A percentile compares a stretch with the other conserved stretches of the same genome.
These are phyloP conservation scores for Fusarium sp. DNA, from an alignment of 2,329 filamentous ascomycete genomes.

Conservation along the genomic window DNA sequence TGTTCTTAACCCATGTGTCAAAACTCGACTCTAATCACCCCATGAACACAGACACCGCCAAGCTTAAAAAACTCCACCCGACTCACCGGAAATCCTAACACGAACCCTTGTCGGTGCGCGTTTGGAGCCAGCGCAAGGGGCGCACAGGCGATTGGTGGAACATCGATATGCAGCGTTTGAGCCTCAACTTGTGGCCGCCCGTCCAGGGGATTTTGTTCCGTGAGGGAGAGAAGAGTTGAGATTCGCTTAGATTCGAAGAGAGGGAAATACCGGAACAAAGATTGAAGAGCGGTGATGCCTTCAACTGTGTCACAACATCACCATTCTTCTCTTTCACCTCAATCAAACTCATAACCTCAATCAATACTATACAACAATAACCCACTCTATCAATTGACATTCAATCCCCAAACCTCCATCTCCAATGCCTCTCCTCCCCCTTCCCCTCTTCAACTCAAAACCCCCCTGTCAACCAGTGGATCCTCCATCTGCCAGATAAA, in stretches of 20 bases:
- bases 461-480: conserved; percentile 15
- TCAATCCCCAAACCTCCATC: not conserved
- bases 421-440: not conserved
- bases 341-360: not conserved
- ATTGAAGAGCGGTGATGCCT: not conserved
- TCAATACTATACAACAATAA: not conserved
- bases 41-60: conserved; percentile 14
- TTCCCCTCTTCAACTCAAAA: not conserved
- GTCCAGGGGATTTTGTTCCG: conserved; percentile 1
- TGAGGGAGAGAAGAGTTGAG: not conserved
- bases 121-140: conserved; percentile 45
- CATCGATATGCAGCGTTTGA: conserved; percentile 38
- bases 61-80: conserved; percentile 15
- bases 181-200: conserved; percentile 36
- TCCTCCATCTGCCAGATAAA: conserved; percentile 14
- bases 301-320: not conserved
- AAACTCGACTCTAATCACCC: not conserved
- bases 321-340: not conserved
- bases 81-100: conserved; percentile 44
- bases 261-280: not conserved
- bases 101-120: conserved; percentile 23
- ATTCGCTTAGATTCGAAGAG: conserved; percentile 2
- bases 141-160: conserved; percentile 40
- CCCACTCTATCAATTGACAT: not conserved
- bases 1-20: not conserved